phyloP scores from a whole-genome alignment of 805 yeast species.

The Sungouiella thailandica region DNA sequence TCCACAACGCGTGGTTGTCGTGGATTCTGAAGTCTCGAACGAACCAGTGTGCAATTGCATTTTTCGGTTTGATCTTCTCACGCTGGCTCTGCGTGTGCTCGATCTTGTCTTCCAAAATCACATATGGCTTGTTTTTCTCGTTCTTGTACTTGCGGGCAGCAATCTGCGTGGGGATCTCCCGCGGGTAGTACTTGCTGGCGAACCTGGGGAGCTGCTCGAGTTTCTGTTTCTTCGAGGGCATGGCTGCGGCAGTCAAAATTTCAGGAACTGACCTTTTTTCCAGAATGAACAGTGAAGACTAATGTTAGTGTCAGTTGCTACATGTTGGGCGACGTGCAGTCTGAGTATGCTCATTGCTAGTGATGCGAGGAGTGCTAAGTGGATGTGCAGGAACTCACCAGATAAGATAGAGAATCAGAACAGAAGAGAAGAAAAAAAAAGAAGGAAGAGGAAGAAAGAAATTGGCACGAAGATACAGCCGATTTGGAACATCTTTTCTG shows the following conservation, averaged over 20 bases:
- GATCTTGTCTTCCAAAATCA: conserved; percentile 12
- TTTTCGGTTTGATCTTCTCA: conserved; percentile 9
- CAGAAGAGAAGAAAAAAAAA: too few relatives aligned
- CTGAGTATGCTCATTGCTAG: too few relatives aligned
- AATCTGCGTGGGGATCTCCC: conserved; percentile 10
- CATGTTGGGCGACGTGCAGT: too few relatives aligned
- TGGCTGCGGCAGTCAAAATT: conserved; percentile 1
- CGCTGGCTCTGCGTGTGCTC: conserved; percentile 9
- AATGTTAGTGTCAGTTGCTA: too few relatives aligned
- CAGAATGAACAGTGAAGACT: too few relatives aligned
- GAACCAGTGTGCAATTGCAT: conserved; percentile 43
- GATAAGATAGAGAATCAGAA: too few relatives aligned
- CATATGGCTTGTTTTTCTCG: conserved; percentile 27
- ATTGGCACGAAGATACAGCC: too few relatives aligned
- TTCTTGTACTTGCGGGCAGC: conserved; percentile 20
- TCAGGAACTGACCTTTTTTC: too few relatives aligned
- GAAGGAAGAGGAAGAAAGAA: too few relatives aligned
- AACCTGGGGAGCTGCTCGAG: conserved; percentile 12
- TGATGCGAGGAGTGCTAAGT: too few relatives aligned
- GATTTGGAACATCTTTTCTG: too few relatives aligned
- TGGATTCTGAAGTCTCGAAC: conserved; percentile 40
- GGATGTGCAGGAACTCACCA: too few relatives aligned
- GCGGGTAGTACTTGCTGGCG: conserved; percentile 9
- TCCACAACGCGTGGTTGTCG: conserved; percentile 39
- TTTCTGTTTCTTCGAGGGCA: conserved; percentile 13